Base-by-base conservation (phyloP, 352 stramenopile species). In the Pythium apleroticum region DNA sequence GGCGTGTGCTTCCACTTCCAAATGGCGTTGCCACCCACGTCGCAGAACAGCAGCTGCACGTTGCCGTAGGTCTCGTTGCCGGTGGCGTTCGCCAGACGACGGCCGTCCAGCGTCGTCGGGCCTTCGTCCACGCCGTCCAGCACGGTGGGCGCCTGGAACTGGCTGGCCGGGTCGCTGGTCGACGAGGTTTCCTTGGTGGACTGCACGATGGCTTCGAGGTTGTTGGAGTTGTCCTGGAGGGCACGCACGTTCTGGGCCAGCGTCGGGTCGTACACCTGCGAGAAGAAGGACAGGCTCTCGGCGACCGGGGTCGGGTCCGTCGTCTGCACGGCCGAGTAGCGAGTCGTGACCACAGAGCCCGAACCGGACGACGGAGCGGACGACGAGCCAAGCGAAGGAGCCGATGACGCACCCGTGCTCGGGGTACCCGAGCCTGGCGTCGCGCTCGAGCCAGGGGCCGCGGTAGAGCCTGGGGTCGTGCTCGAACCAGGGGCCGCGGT, bases 141-240 rank as follows among this genome's bases (percentile, higher is more conserved):
- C 37, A 85, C 68, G 14, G 71, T 89, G 22, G 79, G 79, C 7
- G 74, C 76, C 49, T 77, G 79, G 72, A 87, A 88, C 50, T 90
- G 78, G 59, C 90, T 93, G 68, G 95, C 90, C 55, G 81, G 76
- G 63, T 95, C 87, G 10, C 82, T 92, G 64, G 93, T 72, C n/a
- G 81, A 75, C n/a, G 88, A 77, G 55, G 94, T 86, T 15, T 82
- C 79, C 64, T 97, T 97, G 65, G 82, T 75, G 33, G 80, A 88
- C 69, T 85, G 39, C 46, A 91, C 80, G 22, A 89, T 79, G 35
- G 78, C 81, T 57, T 87, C 70, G 10, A 89, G 46, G 30, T 77
- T 82, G 24, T 68, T 60, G 22, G 71, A 78, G 68, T 88, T 86
- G 48, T 84, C 74, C 35, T 71, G 65, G 41, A 90, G 68, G 24